These are phyloP conservation scores for Alternaria viburni DNA, from an alignment of 2,329 filamentous ascomycete genomes.

Conservation along the genomic window DNA sequence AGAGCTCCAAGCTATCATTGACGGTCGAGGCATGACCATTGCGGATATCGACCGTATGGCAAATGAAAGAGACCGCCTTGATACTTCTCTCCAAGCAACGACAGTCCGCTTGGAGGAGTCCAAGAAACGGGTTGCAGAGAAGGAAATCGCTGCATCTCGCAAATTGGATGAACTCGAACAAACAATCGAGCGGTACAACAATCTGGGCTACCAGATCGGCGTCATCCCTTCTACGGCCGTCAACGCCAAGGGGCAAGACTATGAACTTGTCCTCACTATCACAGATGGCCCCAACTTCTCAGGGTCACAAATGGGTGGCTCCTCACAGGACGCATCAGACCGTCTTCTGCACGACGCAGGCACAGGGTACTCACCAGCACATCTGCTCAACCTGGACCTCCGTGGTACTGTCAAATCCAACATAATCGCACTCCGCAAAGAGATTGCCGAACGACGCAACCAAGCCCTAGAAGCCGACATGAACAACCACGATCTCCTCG, in stretches of 20 bases:
- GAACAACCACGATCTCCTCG: conserved; percentile 90
- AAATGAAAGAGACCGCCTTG: conserved; percentile 89
- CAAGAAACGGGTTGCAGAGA: conserved; percentile 81
- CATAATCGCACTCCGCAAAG: conserved; percentile 80
- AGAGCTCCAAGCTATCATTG: conserved; percentile 82
- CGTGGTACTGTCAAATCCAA: conserved; percentile 80
- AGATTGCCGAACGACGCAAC: conserved; percentile 88
- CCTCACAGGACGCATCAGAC: conserved; percentile 62
- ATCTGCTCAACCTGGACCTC: conserved; percentile 88
- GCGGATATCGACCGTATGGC: conserved; percentile 99
- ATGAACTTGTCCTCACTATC: conserved; percentile 83
- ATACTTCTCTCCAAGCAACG: conserved; percentile 82
- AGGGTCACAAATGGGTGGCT: conserved; percentile 56
- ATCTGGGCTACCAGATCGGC: conserved; percentile 89
- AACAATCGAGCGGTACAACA: conserved; percentile 90
- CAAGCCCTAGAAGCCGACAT: conserved; percentile 86
- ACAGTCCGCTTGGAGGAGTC: conserved; percentile 80
- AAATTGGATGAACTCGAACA: conserved; percentile 93
- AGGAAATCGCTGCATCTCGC: conserved; percentile 82
- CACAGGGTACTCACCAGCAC: conserved; percentile 87
- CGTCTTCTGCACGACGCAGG: conserved; percentile 80
- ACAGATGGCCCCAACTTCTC: conserved; percentile 78
- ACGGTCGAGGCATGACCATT: conserved; percentile 92
- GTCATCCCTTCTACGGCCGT: conserved; percentile 83
- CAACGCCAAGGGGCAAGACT: conserved; percentile 84